A percentile compares a stretch with the other conserved stretches of the same genome.
Evolutionary conservation across 208 protist species (phyloP).

Genomic region (Leishmania guyanensis): DNA sequence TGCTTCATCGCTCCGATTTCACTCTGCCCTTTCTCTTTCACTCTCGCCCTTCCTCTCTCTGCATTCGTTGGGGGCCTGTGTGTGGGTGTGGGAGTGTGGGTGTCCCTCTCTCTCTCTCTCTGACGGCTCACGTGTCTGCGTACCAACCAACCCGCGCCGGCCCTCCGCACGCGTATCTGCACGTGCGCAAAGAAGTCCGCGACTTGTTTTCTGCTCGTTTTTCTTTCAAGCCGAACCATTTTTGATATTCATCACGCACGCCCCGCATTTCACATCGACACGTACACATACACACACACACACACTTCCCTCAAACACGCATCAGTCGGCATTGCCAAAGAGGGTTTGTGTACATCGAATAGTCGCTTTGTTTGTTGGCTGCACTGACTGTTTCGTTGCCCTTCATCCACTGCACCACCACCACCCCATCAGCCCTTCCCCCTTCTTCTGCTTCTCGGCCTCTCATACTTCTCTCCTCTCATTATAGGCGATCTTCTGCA

Average conservation of each 20-base stretch:
- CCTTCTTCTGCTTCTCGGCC: neutral
- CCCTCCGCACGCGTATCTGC: neutral
- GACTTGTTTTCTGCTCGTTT: neutral
- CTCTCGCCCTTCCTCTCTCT: neutral
- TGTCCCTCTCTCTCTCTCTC: neutral
- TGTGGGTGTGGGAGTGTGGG: neutral
- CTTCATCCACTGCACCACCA: neutral
- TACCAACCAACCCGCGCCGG: neutral
- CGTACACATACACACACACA: neutral
- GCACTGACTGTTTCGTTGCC: neutral
- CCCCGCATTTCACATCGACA: neutral
- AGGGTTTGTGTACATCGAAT: neutral
- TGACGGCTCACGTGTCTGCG: neutral
- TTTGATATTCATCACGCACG: neutral
- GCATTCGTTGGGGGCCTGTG: neutral
- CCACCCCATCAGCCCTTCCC: neutral
- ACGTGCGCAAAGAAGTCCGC: neutral
- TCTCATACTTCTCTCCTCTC: neutral
- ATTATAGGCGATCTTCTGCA: neutral
- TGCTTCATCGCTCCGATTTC: neutral
- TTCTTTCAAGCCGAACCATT: neutral
- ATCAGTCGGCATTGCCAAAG: neutral
- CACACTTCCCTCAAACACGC: neutral
- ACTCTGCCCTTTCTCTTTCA: slow-evolving; percentile 3
- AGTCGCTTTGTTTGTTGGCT: neutral